Base-by-base conservation (phyloP, 768 basidiomycete species). In the Russula sp. region DNA sequence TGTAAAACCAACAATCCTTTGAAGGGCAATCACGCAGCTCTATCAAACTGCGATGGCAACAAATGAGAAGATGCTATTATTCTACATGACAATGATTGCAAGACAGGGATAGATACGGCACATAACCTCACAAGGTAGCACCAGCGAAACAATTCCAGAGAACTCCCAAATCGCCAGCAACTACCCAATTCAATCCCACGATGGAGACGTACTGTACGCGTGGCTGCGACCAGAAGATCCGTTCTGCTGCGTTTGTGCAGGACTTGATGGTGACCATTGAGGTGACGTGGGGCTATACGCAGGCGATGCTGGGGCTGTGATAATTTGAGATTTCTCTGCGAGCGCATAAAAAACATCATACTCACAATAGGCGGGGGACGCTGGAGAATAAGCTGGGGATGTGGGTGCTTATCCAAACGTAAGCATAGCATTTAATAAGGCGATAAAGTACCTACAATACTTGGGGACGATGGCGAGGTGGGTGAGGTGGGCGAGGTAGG, bases 401-500 rank as follows among this genome's bases (percentile, higher is more conserved):
- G 91, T 90, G 18, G 91, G 91, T 63, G 91, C 91, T 93, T 69
- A 7, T 63, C 30, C 64, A 55, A 62, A 22, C 62, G 66, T 65
- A 55, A 72, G 68, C 3, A 36, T 42, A 32, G 8, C 38, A 14
- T 14, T 32, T n/a, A 61, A 22, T 50, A 22, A 56, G 32, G 44
- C 14, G 26, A 24, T 56, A 26, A 0, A 7, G 13, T 5, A 80
- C 90, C 68, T 76, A 92, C 92, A 93, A 74, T 92, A 93, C 83
- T 89, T 91, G 61, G 95, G 40, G 93, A 95, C 3, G 94, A 84
- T 0, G 94, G 94, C 2, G 92, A 94, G 9, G 88, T 84, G n/a
- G 95, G 95, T 5, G 93, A 95, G 0, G 88, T 84, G n/a, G 95
- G 95, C 4, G 93, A 95, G 0, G 95, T 93, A 3, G 95, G 95